A percentile compares a stretch with the other conserved stretches of the same genome.
Conservation (phyloP, 805 yeast species). For the Sungouiozyma ichnusensis region DNA sequence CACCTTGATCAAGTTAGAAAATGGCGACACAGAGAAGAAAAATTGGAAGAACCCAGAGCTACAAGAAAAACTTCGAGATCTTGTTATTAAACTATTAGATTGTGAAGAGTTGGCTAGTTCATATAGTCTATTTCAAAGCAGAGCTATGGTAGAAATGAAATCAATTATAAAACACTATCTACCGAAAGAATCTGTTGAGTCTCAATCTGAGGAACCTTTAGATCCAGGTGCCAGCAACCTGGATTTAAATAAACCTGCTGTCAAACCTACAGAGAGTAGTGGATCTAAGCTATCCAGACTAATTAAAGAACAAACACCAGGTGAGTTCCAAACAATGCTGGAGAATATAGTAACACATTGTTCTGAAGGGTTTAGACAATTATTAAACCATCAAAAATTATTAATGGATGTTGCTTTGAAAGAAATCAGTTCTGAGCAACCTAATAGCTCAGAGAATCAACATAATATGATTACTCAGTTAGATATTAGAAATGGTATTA, state of each 20-base stretch:
- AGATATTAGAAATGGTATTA: slow-evolving; percentile 57
- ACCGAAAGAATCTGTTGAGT: slow-evolving; percentile 35
- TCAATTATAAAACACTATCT: slow-evolving; percentile 53
- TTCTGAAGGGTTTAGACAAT: slow-evolving; percentile 62
- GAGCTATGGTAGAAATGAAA: slow-evolving; percentile 61
- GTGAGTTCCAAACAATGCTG: slow-evolving; percentile 67
- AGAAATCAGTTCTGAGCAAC: slow-evolving; percentile 22
- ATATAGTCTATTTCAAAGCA: slow-evolving; percentile 54
- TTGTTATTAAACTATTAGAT: slow-evolving; percentile 46
- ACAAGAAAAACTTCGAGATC: slow-evolving; percentile 35
- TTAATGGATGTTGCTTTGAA: slow-evolving; percentile 60
- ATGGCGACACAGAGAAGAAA: slow-evolving; percentile 25
- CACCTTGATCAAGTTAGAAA: slow-evolving; percentile 39
- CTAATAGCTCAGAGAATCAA: slow-evolving; percentile 20
- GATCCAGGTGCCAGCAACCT: not conserved
- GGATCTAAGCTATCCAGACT: slow-evolving; percentile 34
- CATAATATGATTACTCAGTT: slow-evolving; percentile 40
- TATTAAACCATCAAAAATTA: slow-evolving; percentile 69
- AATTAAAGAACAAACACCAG: slow-evolving; percentile 57
- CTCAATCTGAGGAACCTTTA: slow-evolving; percentile 2
- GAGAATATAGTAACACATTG: slow-evolving; percentile 47
- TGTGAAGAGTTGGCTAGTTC: slow-evolving; percentile 55
- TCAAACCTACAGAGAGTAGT: slow-evolving; percentile 15
- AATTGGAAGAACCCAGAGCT: slow-evolving; percentile 26
- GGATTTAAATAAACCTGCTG: not conserved